Percentiles rank a stretch among this genome's conserved stretches.
Evolutionary conservation across 345 rosid genomes (phyloP).

Genomic region (Cardamine resedifolia): DNA sequence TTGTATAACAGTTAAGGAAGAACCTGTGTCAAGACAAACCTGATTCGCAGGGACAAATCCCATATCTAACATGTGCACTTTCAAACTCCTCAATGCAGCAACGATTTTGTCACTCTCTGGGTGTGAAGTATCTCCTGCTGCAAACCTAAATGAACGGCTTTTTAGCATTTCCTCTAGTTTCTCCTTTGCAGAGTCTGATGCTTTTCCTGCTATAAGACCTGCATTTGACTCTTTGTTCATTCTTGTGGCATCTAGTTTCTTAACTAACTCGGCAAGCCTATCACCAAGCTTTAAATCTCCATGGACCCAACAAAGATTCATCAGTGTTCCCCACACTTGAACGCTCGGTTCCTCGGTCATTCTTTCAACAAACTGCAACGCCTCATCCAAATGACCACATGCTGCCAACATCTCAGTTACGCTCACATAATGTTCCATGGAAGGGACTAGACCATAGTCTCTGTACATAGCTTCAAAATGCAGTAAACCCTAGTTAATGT

Average conservation of each 20-base stretch:
- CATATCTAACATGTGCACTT: slow-evolving; percentile 68
- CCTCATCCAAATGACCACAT: slow-evolving; percentile 70
- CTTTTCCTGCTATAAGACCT: no score
- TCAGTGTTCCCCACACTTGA: slow-evolving; percentile 66
- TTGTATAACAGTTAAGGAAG: slow-evolving; percentile 50
- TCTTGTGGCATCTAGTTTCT: slow-evolving; percentile 49
- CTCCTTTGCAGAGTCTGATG: neutral
- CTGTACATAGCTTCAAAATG: slow-evolving; percentile 69
- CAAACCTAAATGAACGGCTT: slow-evolving; percentile 46
- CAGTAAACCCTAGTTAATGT: slow-evolving; percentile 60
- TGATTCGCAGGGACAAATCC: slow-evolving; percentile 63
- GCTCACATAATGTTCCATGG: slow-evolving; percentile 62
- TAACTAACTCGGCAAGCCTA: slow-evolving; percentile 58
- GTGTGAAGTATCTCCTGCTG: slow-evolving; percentile 71
- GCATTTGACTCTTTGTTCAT: slow-evolving; percentile 60
- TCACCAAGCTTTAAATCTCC: slow-evolving; percentile 71
- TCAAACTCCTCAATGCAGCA: slow-evolving; percentile 52
- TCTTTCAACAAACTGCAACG: slow-evolving; percentile 59
- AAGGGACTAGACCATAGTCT: slow-evolving; percentile 55
- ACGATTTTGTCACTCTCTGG: slow-evolving; percentile 53
- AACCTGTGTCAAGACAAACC: slow-evolving; percentile 49
- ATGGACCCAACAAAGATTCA: slow-evolving; percentile 70
- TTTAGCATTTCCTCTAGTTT: slow-evolving; percentile 16
- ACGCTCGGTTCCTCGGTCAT: slow-evolving; percentile 56
- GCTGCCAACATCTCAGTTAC: slow-evolving; percentile 67